A percentile compares a stretch with the other conserved stretches of the same genome.
Conservation (phyloP, 345 rosid species). For the Psidium friedrichsthalianum region DNA sequence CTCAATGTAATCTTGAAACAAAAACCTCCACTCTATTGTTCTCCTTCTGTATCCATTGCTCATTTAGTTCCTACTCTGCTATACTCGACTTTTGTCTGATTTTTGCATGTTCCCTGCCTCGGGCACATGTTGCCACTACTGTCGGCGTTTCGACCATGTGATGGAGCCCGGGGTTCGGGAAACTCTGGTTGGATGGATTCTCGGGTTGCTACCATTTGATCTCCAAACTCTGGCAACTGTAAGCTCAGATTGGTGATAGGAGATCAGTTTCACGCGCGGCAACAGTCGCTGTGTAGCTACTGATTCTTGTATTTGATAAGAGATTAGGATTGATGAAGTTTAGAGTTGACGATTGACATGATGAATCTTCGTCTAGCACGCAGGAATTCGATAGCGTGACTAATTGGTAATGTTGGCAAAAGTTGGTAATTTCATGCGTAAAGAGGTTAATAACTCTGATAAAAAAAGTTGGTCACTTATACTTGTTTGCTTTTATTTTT, state of each 20-base stretch:
- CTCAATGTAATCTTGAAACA: neutral
- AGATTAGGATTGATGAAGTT: neutral
- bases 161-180: neutral
- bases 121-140: neutral
- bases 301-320: too few species aligned
- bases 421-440: rapidly evolving
- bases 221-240: neutral
- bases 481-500: too few species aligned
- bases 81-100: neutral
- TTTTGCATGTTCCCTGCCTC: neutral
- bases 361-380: neutral
- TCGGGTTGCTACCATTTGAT: neutral
- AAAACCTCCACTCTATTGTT: neutral
- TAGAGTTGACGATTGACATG: neutral
- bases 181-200: neutral
- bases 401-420: neutral
- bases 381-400: neutral
- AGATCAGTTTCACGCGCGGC: neutral
- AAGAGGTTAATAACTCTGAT: too few species aligned
- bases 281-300: neutral
- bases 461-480: too few species aligned
- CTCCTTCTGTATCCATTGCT: neutral
- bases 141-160: neutral
- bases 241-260: neutral
- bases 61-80: neutral